Percentiles rank a stretch among this genome's conserved stretches.
phyloP scores from a whole-genome alignment of 495 filamentous ascomycete genomes.

The Neurospora africana region DNA sequence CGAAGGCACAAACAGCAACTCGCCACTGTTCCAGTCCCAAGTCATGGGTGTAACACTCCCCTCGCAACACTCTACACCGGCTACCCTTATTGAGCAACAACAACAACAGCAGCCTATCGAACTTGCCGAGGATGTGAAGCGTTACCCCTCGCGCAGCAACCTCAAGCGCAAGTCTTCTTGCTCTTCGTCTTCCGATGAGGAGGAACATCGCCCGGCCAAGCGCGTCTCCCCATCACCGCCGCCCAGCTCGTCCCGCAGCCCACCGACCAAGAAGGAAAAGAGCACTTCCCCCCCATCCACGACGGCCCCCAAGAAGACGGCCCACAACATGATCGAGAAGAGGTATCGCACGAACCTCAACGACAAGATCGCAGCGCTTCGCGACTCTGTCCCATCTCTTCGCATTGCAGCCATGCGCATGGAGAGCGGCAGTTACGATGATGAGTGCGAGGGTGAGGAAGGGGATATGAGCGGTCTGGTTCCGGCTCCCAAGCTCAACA shows the following conservation, averaged over 20 bases:
- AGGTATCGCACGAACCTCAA: slow-evolving; percentile 42
- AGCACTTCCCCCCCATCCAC: neutral
- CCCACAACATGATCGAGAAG: slow-evolving; percentile 41
- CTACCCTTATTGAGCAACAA: neutral
- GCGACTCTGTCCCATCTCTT: slow-evolving; percentile 35
- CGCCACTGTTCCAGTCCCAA: slow-evolving; percentile 8
- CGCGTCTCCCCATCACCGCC: slow-evolving; percentile 6
- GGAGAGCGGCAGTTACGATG: slow-evolving; percentile 1
- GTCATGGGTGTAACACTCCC: slow-evolving; percentile 1
- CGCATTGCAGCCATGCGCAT: slow-evolving; percentile 23
- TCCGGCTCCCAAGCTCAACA: slow-evolving; percentile 18
- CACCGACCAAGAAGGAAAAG: slow-evolving; percentile 2
- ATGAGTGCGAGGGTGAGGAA: slow-evolving; percentile 11
- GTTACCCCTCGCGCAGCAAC: slow-evolving; percentile 9
- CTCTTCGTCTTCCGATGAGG: slow-evolving; percentile 7
- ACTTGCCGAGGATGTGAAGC: slow-evolving; percentile 2
- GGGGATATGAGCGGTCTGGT: slow-evolving; percentile 7
- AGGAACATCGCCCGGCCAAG: slow-evolving; percentile 4
- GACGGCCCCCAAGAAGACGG: slow-evolving; percentile 21
- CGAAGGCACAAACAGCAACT: neutral
- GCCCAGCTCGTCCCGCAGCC: neutral
- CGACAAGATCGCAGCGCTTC: slow-evolving; percentile 38
- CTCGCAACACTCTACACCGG: neutral
- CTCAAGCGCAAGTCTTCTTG: slow-evolving; percentile 23
- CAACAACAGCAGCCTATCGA: neutral